A percentile compares a stretch with the other conserved stretches of the same genome.
Conservation (phyloP, 306 rosid genomes). For the Clitoria ternatea region DNA sequence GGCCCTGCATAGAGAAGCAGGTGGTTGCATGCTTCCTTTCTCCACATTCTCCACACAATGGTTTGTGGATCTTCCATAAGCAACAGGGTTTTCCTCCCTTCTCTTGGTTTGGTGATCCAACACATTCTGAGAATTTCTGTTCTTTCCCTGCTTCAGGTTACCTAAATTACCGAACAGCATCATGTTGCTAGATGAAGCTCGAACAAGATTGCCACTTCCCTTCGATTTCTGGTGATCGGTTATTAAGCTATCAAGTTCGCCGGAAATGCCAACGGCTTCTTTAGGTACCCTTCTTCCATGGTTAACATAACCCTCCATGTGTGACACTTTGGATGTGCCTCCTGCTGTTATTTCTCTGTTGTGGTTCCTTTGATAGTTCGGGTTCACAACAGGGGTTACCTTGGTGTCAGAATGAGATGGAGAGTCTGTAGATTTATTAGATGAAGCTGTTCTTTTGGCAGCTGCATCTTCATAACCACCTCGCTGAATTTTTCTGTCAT, state of each 20-base stretch:
- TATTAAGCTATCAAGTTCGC: slow-evolving; percentile 75
- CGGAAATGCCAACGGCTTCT: slow-evolving; percentile 70
- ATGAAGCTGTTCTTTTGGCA: not conserved
- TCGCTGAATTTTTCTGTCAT: slow-evolving; percentile 33
- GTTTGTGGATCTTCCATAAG: slow-evolving; percentile 28
- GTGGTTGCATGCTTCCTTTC: not conserved
- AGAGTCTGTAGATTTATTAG: slow-evolving; percentile 13
- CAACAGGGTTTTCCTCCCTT: slow-evolving; percentile 23
- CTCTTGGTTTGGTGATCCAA: slow-evolving; percentile 35
- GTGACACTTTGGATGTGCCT: not conserved
- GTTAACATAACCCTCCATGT: slow-evolving; percentile 45
- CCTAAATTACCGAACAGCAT: slow-evolving; percentile 73
- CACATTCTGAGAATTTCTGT: slow-evolving; percentile 22
- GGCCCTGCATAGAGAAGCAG: slow-evolving; percentile 53
- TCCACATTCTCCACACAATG: slow-evolving; percentile 13
- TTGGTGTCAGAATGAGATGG: not conserved
- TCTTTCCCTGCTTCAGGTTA: slow-evolving; percentile 53
- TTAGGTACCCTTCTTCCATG: slow-evolving; percentile 58
- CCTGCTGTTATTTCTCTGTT: not conserved
- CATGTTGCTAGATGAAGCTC: slow-evolving; percentile 83
- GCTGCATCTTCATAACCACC: slow-evolving; percentile 24
- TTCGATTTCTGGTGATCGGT: slow-evolving; percentile 52
- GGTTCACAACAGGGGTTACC: slow-evolving; percentile 9
- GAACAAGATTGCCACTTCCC: slow-evolving; percentile 45
- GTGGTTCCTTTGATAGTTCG: slow-evolving; percentile 3